Evolutionary conservation across 371 early-diverging fungal genomes (phyloP), one percentile per base, ranked within the genome.

Genomic region (Rhizopus arrhizus): DNA sequence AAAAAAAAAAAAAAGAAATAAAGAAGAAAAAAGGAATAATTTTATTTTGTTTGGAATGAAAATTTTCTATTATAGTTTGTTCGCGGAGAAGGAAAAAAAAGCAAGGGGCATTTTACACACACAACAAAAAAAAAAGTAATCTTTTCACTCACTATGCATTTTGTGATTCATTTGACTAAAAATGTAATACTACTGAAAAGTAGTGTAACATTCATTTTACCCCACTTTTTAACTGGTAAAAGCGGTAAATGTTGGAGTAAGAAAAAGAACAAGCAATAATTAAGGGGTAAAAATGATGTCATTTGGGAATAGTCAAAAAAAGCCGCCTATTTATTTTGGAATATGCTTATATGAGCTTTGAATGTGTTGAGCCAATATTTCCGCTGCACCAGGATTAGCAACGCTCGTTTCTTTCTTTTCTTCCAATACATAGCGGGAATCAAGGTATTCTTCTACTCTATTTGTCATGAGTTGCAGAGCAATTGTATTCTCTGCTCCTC

Each of bases 391-490:
- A 22, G 54, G 59, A 40, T 50, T 64, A 32, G 22, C 22, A 22
- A 61, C 54, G 28, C 36, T 40, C 7, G 52, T 54, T 11, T 58
- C 53, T 12, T 57, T 58, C 36, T 59, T 35, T 42, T 58, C 61
- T 36, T 43, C 11, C 28, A 61, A 53, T 1, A 43, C 41, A 34
- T 55, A 33, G 51, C 67, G 62, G 10, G 61, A 61, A 32, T 67
- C 73, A 38, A 84, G 59, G 49, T 83, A 70, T 38, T 89, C 88
- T 48, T 78, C 77, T 7, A 89, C 66, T 51, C 88, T 89, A 32
- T 84, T 76, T 3, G 82, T 73, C 57, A 93, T 80, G 35, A 95
- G 77, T 53, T 88, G 81, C 29, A 93, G 78, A 0, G 93, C 95
- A 42, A 91, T 83, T 11, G 66, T 66, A 71, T 95, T 93, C 15